phyloP scores from a whole-genome alignment of 164 flowering plant genomes.

The Taxillus chinensis region DNA sequence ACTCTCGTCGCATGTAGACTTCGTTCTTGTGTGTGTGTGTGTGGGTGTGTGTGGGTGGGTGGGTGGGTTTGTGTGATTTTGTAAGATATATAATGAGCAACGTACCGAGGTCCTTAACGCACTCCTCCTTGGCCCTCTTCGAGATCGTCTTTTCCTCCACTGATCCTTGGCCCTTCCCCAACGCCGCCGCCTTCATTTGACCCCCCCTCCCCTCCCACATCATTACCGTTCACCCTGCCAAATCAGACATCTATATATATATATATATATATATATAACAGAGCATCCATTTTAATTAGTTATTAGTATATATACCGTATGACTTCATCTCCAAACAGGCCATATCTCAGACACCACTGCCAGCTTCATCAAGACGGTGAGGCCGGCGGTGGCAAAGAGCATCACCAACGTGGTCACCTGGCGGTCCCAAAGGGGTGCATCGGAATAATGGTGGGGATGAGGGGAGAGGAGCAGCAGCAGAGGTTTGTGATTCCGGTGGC shows the following conservation, averaged over 20 bases:
- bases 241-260: no score
- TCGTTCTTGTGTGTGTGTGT: no score
- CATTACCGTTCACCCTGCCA: no score
- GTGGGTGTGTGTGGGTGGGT: no score
- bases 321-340: no score
- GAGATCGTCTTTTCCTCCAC: constrained; percentile 50
- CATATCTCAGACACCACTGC: constrained; percentile 9
- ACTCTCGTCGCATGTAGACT: no score
- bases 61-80: no score
- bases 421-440: constrained; percentile 43
- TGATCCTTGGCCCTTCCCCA: constrained; percentile 73
- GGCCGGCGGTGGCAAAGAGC: not conserved
- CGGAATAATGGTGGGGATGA: constrained; percentile 37
- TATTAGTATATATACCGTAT: no score
- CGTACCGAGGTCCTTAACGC: constrained; percentile 44
- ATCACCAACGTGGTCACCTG: constrained; percentile 7
- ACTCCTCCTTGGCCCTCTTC: constrained; percentile 49
- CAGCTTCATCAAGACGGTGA: constrained; percentile 8
- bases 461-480: constrained; percentile 29
- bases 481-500: constrained; percentile 50
- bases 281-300: no score
- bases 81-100: constrained; percentile 56
- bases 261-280: no score
- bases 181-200: not conserved
- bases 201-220: no score